Evolutionary conservation across 2,329 filamentous ascomycete genomes (phyloP), one percentile per base, ranked within the genome.

Genomic region (Dactylonectria macrodidyma): DNA sequence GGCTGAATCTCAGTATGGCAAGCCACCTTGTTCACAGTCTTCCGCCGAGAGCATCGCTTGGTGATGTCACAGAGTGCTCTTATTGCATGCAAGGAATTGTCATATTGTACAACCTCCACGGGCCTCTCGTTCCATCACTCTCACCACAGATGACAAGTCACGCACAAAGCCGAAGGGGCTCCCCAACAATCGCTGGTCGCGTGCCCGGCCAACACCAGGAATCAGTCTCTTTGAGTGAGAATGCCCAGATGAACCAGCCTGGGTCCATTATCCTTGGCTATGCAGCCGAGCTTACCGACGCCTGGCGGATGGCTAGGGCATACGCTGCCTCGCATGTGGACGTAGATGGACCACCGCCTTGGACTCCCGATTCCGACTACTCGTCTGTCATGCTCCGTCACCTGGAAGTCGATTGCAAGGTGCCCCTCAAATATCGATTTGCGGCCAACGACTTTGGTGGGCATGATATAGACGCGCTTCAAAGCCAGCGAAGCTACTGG

Each of bases 311-410:
- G 67, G 83, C 83, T 11, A 80, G 83, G 3, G 78, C 78, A 50
- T 88, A 87, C 73, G 85, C 85, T 0, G 81, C 84, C 16, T 79
- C 79, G 24, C 81, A 82, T 26, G 84, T 85, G 16, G 81, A 79
- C 38, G 80, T 83, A 7, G 82, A 81, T 81, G 24, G 85, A 3
- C 72, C 71, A 5, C 74, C 77, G 2, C 77, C 77, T 2, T 78
- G 86, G 85, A 85, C 84, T 10, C 80, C 84, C 0, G 80, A 85
- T 52, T 88, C 86, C 0, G 85, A 88, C 58, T 88, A 87, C 68
- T 84, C 86, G 0, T 82, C 80, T n/a, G 84, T 87, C 33, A 82
- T 85, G 58, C 81, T 84, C 3, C 74, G 83, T 12, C 84, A 86
- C 60, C 85, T 88, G 81, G 85, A 88, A 10, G 79, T 85, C 24